Evolutionary conservation across 257 asterid species (phyloP), one percentile per base, ranked within the genome.

Genomic region (Nicotiana noctiflora): DNA sequence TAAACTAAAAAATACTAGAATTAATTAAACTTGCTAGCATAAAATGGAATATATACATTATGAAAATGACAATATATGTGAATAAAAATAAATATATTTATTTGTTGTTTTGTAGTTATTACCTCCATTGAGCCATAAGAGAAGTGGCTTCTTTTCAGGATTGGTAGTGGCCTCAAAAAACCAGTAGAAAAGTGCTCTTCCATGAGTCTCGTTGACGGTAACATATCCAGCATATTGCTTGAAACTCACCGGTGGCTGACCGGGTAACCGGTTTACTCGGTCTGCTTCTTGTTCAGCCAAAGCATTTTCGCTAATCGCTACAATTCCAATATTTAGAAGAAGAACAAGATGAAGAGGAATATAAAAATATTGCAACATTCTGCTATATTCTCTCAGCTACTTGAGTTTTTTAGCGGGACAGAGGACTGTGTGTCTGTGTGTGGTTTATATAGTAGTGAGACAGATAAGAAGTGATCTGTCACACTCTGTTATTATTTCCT

Each of bases 51-150:
- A n/a, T 2, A 53, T 15, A 53, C 8, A 32, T 32, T 32, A 32
- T 32, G 37, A 32, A 4, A 32, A 32, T 32, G 37, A 32, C 37
- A 32, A 32, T 32, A 4, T 32, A 1, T 32, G 37, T 32, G 37
- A 32, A 32, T 32, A 4, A 32, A 27, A 27, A 31, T 31, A 34
- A 34, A 34, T 34, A 34, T 34, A 34, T 34, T 46, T n/a, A n/a
- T 23, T n/a, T 66, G 17, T 51, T 11, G 0, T 3, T 53, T 72
- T 10, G 25, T 5, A 12, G 0, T 18, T 84, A 93, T 18, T 84
- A 93, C 97, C 97, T 90, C 97, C 97, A 83, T 93, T 93, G 6
- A 93, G 93, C 95, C 97, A 93, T 34, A 93, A 46, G 32, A 93
- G 83, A 53, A 93, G 89, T 66, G 97, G 97, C 37, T 86, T 90